Base-by-base conservation (phyloP, 257 asterid genomes). In the Sherardia arvensis region DNA sequence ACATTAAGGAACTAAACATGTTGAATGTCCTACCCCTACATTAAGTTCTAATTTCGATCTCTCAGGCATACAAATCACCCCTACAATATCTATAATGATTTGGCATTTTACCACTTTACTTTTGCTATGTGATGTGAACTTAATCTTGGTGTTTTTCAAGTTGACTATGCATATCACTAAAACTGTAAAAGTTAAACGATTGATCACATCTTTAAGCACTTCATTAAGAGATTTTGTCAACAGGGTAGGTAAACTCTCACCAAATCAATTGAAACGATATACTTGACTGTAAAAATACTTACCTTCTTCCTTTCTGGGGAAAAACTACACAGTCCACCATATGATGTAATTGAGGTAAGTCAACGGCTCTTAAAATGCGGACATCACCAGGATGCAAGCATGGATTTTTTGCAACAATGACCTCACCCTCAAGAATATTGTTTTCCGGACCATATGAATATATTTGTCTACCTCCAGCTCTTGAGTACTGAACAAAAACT, bases 351-450 rank as follows among this genome's bases (percentile, higher is more conserved):
- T 40, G 73, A 0, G 77, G 84, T 69, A 81, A 85, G 51, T 92
- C 59, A 48, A 92, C 71, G 34, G 96, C 97, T 61, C 26, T 51
- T 15, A 92, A 63, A 55, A 89, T 81, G 69, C 99, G 99, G 45
- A 92, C 81, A 70, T 92, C 97, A 29, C 99, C 99, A 1, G 99
- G 99, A 67, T 92, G 97, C 78, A 92, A 74, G 71, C 99, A 92
- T 4, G 99, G 99, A 66, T 89, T 92, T 67, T 89, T 92, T 5
- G 99, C 96, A 81, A 92, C 99, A 3, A 64, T 76, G 20, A 92
- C 95, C 12, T 23, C 77, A 51, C 90, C 89, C 56, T n/a, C 7
- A 22, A 83, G 58, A 36, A 76, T 30, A 64, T 36, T 61, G 38
- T 65, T 27, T 1, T 68, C 73, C 10, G 78, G 69, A 22, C 47